These are phyloP conservation scores for Pythium chondricola DNA, from an alignment of 352 stramenopile genomes.

Conservation along the genomic window DNA sequence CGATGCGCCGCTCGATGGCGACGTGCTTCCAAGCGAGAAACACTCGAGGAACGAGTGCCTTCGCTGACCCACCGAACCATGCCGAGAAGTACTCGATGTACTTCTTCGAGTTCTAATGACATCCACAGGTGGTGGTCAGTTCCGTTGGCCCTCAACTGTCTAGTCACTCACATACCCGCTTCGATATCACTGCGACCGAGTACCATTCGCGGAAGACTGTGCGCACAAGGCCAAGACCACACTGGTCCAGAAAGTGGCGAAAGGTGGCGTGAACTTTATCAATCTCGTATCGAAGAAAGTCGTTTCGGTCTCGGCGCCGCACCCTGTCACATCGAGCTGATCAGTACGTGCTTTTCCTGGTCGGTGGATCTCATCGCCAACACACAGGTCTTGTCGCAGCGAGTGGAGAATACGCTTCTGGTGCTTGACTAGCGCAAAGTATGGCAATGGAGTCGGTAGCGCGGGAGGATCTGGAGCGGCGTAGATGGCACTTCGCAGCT, in stretches of 20 bases:
- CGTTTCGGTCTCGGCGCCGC: slow-evolving; percentile 43
- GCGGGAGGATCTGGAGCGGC: not conserved
- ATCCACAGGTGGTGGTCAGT: not conserved
- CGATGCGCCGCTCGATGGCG: slow-evolving; percentile 19
- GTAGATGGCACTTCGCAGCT: slow-evolving; percentile 46
- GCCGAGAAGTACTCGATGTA: slow-evolving; percentile 66
- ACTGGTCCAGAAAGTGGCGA: slow-evolving; percentile 39
- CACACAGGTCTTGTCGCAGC: slow-evolving; percentile 42
- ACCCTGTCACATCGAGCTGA: slow-evolving; percentile 21
- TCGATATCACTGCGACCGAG: slow-evolving; percentile 42
- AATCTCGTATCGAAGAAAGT: slow-evolving; percentile 50
- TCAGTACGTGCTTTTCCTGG: too few relatives aligned
- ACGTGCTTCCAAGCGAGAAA: slow-evolving; percentile 51
- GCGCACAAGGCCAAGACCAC: slow-evolving; percentile 33
- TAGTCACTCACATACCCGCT: slow-evolving; percentile 44
- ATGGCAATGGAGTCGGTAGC: slow-evolving; percentile 22
- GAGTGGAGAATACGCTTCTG: slow-evolving; percentile 47
- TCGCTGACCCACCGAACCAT: slow-evolving; percentile 57
- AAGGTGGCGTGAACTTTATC: slow-evolving; percentile 50
- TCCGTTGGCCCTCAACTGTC: too few relatives aligned
- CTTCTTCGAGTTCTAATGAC: slow-evolving; percentile 54
- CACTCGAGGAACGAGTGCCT: slow-evolving; percentile 42
- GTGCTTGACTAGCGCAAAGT: slow-evolving; percentile 63
- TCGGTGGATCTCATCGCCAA: too few relatives aligned
- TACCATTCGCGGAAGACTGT: slow-evolving; percentile 70